Evolutionary conservation across 306 rosid species (phyloP).

Genomic region (Purshia tridentata): DNA sequence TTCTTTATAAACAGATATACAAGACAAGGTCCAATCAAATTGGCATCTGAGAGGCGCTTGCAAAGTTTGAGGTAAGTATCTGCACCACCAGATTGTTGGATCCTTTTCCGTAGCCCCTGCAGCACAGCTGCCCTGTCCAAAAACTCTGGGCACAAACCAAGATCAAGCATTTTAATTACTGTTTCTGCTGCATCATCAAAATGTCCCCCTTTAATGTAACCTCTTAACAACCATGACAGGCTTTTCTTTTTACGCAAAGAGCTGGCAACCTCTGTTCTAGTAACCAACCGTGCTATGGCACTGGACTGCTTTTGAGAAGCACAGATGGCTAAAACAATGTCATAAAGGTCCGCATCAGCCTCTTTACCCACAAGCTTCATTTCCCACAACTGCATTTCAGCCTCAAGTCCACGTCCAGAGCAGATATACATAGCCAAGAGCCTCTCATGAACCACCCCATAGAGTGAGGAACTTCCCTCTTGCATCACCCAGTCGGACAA

Average conservation of each 20-base stretch:
- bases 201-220: slow-evolving; percentile 92
- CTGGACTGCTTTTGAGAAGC: slow-evolving; percentile 77
- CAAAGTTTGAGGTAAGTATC: slow-evolving; percentile 76
- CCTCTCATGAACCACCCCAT: slow-evolving; percentile 83
- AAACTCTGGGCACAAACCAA: slow-evolving; percentile 71
- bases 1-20: slow-evolving; percentile 75
- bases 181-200: slow-evolving; percentile 79
- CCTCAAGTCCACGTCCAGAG: slow-evolving; percentile 90
- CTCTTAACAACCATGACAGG: slow-evolving; percentile 87
- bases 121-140: slow-evolving; percentile 84
- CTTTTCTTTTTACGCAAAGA: slow-evolving; percentile 71
- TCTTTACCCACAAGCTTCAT: slow-evolving; percentile 94
- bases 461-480: slow-evolving; percentile 56
- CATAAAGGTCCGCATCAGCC: slow-evolving; percentile 74
- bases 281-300: slow-evolving; percentile 64
- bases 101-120: slow-evolving; percentile 73
- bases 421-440: slow-evolving; percentile 95
- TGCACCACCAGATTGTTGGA: slow-evolving; percentile 53
- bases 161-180: slow-evolving; percentile 71
- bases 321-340: slow-evolving; percentile 88
- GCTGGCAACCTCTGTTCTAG: slow-evolving; percentile 61
- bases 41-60: slow-evolving; percentile 72
- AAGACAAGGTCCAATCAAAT: slow-evolving; percentile 75
- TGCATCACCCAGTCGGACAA: slow-evolving; percentile 78
- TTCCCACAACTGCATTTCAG: slow-evolving; percentile 91